Conservation (phyloP, 805 yeast genomes). For the Metschnikowia gelsemii region DNA sequence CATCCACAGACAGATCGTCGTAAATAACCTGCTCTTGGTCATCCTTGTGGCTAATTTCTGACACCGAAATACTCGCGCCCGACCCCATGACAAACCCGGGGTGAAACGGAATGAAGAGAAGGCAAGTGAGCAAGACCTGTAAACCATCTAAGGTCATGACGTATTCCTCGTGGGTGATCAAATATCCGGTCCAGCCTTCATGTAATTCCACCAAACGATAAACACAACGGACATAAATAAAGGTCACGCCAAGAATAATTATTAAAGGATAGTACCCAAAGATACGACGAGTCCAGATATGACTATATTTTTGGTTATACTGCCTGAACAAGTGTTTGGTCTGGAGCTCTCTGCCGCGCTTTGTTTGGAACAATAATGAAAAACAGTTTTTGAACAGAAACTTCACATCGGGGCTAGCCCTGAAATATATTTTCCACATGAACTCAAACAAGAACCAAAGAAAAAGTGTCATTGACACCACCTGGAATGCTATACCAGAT, state of each 20-base stretch:
- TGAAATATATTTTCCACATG: conserved; percentile 38
- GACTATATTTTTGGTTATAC: conserved; percentile 36
- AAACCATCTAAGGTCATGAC: conserved; percentile 38
- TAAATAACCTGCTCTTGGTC: conserved; percentile 2
- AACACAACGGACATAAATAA: conserved; percentile 64
- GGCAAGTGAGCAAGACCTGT: conserved; percentile 31
- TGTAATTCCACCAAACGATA: conserved; percentile 72
- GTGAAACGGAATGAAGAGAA: conserved; percentile 46
- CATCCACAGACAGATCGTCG: not conserved
- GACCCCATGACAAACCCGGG: conserved; percentile 53
- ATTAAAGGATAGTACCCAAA: conserved; percentile 48
- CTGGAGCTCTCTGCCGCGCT: conserved; percentile 20
- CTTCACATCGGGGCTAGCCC: conserved; percentile 26
- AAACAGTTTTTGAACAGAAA: conserved; percentile 25
- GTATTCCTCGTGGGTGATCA: conserved; percentile 50
- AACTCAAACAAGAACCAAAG: conserved; percentile 50
- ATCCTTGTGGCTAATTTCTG: conserved; percentile 2
- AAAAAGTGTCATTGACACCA: conserved; percentile 64
- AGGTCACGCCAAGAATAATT: conserved; percentile 47
- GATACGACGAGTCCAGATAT: conserved; percentile 32
- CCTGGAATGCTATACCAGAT: conserved; percentile 78
- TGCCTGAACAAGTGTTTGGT: conserved; percentile 20
- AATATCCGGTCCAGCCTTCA: conserved; percentile 68
- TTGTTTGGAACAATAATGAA: conserved; percentile 25
- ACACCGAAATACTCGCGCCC: conserved; percentile 12